A percentile compares a stretch with the other conserved stretches of the same genome.
Evolutionary conservation across 768 basidiomycete species (phyloP).

Genomic region (Russula vinacea): DNA sequence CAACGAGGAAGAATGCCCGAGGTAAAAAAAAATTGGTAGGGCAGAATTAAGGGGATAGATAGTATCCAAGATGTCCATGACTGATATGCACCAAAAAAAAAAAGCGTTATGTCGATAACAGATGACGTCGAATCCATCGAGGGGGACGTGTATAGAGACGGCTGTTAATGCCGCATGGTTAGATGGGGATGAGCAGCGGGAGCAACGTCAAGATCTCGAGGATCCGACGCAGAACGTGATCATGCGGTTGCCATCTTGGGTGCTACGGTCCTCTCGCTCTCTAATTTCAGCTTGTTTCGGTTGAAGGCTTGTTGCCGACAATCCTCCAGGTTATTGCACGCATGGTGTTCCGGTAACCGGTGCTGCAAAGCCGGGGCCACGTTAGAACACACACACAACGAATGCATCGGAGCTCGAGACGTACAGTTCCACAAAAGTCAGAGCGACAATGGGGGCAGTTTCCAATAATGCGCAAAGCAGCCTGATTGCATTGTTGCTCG

Average conservation of each 20-base stretch:
- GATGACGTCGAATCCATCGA: constrained; percentile 9
- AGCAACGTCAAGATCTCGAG: constrained; percentile 16
- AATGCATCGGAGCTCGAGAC: constrained; percentile 34
- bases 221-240: constrained; percentile 30
- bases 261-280: constrained; percentile 83
- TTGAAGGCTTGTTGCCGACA: constrained; percentile 87
- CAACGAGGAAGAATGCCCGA: constrained; percentile 14
- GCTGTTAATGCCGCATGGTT: background rate
- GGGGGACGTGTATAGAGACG: background rate
- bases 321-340: constrained; percentile 76
- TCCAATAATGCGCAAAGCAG: constrained; percentile 79
- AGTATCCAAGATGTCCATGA: constrained; percentile 29
- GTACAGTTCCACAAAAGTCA: constrained; percentile 73
- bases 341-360: constrained; percentile 85
- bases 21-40: constrained; percentile 10
- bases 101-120: constrained; percentile 29
- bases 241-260: constrained; percentile 82
- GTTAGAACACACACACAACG: constrained; percentile 20
- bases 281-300: constrained; percentile 81
- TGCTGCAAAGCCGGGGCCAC: constrained; percentile 49
- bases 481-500: constrained; percentile 65
- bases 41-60: constrained; percentile 20
- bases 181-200: constrained; percentile 2
- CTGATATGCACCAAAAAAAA: constrained; percentile 33
- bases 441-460: constrained; percentile 77